phyloP scores from a whole-genome alignment of 148 eudicot genomes.

The Beta vulgaris region DNA sequence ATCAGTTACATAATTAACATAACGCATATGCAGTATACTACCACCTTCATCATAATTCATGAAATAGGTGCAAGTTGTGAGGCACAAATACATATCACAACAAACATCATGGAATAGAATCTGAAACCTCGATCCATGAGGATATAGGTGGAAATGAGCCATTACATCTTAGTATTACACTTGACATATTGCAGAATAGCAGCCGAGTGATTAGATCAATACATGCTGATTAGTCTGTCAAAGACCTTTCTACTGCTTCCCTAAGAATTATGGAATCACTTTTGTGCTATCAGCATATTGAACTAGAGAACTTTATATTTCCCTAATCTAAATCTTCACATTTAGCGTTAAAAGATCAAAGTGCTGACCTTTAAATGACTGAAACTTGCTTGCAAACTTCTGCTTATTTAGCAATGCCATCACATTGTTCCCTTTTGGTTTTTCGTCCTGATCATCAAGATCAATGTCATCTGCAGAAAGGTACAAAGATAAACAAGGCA shows the following conservation, averaged over 20 bases:
- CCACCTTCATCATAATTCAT: background rate
- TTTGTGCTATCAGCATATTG: background rate
- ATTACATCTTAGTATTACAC: background rate
- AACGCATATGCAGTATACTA: background rate
- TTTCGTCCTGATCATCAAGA: constrained; percentile 64
- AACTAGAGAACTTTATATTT: background rate
- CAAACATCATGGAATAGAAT: background rate
- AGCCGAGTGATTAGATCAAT: background rate
- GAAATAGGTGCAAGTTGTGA: background rate
- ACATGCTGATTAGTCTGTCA: background rate
- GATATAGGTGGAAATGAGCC: background rate
- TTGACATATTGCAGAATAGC: background rate
- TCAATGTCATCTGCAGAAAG: constrained; percentile 76
- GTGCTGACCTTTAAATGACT: constrained; percentile 71
- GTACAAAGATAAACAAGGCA: constrained; percentile 12
- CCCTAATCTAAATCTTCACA: background rate
- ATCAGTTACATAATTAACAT: background rate
- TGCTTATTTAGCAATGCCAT: constrained; percentile 70
- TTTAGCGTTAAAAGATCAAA: background rate
- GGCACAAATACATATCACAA: too few relatives aligned
- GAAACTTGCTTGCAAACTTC: constrained; percentile 76
- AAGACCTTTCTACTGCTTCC: background rate
- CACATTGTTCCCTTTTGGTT: constrained; percentile 65
- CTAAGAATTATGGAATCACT: background rate
- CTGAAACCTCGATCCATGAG: background rate